Base-by-base conservation (phyloP, 2,329 filamentous ascomycete species). In the Botrytis sinoallii region DNA sequence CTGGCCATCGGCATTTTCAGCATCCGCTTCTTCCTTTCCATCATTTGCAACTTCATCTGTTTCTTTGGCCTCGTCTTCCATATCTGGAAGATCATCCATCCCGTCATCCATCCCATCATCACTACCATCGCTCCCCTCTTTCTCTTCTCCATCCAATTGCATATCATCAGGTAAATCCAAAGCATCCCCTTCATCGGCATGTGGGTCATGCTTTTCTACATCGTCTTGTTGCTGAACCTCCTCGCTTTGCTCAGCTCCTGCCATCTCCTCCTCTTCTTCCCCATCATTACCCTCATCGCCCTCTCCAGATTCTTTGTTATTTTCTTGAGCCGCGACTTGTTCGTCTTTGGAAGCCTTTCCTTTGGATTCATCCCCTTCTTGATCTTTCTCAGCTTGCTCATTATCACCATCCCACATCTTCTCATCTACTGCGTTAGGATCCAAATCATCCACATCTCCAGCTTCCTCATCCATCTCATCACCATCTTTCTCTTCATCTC, bases 351-450 rank as follows among this genome's bases (percentile, higher is more conserved):
- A 87, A 75, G 90, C 87, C 79, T 92, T 88, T 0, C 91, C 91
- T 79, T 93, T 91, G 32, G 92, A 85, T 74, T 93, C 87, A 72
- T 94, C 90, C 9, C 90, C 91, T 79, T 93, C 86, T 79, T 93
- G 92, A 63, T 98, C 92, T 77, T 96, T 96, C 66, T 95, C 92
- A 1, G 92, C 90, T 63, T 95, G 88, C 66, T 91, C 87, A 61
- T 93, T 91, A 64, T 91, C 90, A 57, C 94, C 95, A 82, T 99
- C 95, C 96, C 96, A 99, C 88, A 98, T 94, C 86, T 98, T 99
- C 84, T 99, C 97, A 81, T 99, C 97, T 1, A 98, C 92, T 32
- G 95, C 93, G 25, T 90, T 92, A 20, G 94, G 92, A 78, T 97
- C 95, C 60, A 97, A 86, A 79, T 97, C 94, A 83, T 98, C 93